Evolutionary conservation across 768 basidiomycete genomes (phyloP), one percentile per base, ranked within the genome.

Genomic region (Pisolithus albus): DNA sequence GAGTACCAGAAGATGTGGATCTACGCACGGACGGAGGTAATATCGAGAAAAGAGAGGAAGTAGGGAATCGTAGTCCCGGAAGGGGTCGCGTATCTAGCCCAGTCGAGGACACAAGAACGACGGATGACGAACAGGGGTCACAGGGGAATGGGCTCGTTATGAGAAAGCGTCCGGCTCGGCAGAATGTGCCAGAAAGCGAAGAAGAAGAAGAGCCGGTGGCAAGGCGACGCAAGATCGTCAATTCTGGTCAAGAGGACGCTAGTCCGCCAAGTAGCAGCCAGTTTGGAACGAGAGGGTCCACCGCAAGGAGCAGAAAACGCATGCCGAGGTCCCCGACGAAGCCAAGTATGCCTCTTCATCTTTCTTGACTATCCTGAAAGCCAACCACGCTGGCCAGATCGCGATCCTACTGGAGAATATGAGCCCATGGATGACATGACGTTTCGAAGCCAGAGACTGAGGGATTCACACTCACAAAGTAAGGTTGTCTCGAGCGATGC

Each of bases 371-470:
- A n/a, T 9, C 13, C 34, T 13, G 36, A 19, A 36, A 52, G 9
- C 4, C 15, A 19, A 45, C 7, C 24, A 13, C 11, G 28, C 13
- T 39, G 5, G 1, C n/a, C 28, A 56, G 54, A 7, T 28, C 37
- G 32, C 48, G 49, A 26, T 34, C 42, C 55, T 43, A 44, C 51
- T 16, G 50, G 45, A 9, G 54, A 57, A 37, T 52, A 11, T 26
- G 34, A 37, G 16, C 3, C 23, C 24, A 11, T 8, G 18, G 38
- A 40, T 43, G 0, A 18, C 26, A 46, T 13, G 44, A 15, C 43
- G 49, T 51, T 50, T 32, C 6, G 4, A 1, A 41, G 46, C 15
- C 19, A 42, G 15, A 47, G 45, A 26, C 7, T 47, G 0, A 53
- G 47, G 15, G 19, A 16, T 4, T 19, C 34, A 26, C 37, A 39